Evolutionary conservation across 2,329 filamentous ascomycete genomes (phyloP), one percentile per base, ranked within the genome.

Genomic region (Pestalotiopsis sp.): DNA sequence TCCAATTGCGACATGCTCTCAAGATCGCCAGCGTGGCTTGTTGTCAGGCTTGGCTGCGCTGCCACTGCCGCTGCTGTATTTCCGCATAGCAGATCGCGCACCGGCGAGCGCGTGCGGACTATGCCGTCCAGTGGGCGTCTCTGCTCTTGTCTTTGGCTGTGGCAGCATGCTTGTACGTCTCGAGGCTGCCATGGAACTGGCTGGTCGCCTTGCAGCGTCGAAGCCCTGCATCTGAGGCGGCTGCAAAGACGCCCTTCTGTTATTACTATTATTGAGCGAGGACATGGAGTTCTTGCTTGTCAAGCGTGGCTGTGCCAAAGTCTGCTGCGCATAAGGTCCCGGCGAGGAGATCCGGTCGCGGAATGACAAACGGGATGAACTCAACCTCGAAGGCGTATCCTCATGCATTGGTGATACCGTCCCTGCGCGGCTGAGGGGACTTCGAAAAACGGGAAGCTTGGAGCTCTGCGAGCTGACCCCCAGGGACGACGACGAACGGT

Each of bases 141-240:
- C 75, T 22, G 74, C 72, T 56, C 72, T 78, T 30, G 72, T 67
- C 64, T 75, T 82, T 0, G 84, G 81, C 66, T 85, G 80, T 20
- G 88, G 87, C 24, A 90, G 78, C 67, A 90, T 73, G 72, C 87
- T 89, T 4, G 78, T 81, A 38, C 88, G 84, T 68, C 87, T 67
- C 78, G 81, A 22, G 2, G 79, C 78, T 6, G 86, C 84, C 58
- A 90, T 73, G 3, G 88, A 90, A 74, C 86, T 90, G 57, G 84
- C 85, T 11, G 89, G 84, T 38, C 88, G 83, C 72, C 72, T 76
- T 26, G 69, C 70, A 72, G 69, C 75, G 14, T 75, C 73, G 10
- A 71, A 69, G 38, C 75, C 77, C 67, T 66, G 76, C 68, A 68
- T 79, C 74, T 68, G 81, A 17, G 81, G 79, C 2, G 86, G 84